phyloP scores from a whole-genome alignment of 495 filamentous ascomycete genomes.

The Aspergillus diversus region DNA sequence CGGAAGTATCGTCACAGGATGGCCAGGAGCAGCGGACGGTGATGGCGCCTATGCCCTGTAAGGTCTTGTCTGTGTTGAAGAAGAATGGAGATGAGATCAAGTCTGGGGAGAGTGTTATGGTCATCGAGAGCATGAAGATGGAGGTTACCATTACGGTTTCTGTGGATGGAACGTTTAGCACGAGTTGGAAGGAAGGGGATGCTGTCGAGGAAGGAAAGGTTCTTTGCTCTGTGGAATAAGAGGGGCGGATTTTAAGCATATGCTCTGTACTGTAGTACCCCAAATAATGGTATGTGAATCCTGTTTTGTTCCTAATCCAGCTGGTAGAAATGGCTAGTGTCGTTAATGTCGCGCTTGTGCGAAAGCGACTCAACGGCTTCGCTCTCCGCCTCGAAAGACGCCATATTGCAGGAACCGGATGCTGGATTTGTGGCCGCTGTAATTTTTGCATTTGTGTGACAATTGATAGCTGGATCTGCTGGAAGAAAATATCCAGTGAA shows the following conservation, averaged over 20 bases:
- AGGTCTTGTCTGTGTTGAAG: constrained; percentile 75
- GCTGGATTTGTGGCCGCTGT: too few relatives aligned
- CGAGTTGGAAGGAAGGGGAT: constrained; percentile 32
- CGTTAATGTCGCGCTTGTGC: too few relatives aligned
- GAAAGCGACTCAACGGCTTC: too few relatives aligned
- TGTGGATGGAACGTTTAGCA: constrained; percentile 27
- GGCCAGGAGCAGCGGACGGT: constrained; percentile 72
- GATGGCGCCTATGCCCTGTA: constrained; percentile 83
- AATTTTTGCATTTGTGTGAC: too few relatives aligned
- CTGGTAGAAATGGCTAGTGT: not conserved
- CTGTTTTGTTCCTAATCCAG: not conserved
- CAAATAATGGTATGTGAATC: not conserved
- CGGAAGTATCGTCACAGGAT: constrained; percentile 68
- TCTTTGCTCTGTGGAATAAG: constrained; percentile 25
- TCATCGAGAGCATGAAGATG: constrained; percentile 98
- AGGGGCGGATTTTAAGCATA: not conserved
- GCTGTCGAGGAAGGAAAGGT: constrained; percentile 34
- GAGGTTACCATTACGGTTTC: constrained; percentile 71
- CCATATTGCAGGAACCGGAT: too few relatives aligned
- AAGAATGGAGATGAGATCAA: constrained; percentile 70
- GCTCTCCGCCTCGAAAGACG: too few relatives aligned
- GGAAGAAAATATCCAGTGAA: too few relatives aligned
- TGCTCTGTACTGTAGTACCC: too few relatives aligned
- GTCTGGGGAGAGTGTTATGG: constrained; percentile 77
- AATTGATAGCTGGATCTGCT: too few relatives aligned